Conservation (phyloP, 2,329 filamentous ascomycete genomes). For the Alternaria triticina region DNA sequence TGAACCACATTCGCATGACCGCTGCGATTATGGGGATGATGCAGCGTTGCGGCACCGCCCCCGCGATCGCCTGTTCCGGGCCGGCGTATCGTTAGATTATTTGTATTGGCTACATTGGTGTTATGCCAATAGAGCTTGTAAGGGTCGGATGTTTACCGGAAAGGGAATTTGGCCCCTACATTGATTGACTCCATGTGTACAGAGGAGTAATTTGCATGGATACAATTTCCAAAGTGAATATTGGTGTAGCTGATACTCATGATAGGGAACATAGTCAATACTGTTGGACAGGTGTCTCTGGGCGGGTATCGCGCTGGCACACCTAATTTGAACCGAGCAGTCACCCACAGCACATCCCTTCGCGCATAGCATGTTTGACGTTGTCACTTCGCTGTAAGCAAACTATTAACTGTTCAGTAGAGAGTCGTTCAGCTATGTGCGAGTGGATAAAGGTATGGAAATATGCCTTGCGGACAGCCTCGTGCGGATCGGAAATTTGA, state of each 20-base stretch:
- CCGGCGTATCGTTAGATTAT: neutral
- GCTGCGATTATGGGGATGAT: neutral
- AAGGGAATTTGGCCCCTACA: neutral
- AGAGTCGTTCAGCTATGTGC: neutral
- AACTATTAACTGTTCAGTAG: neutral
- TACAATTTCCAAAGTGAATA: neutral
- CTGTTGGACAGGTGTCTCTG: neutral
- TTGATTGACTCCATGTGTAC: neutral
- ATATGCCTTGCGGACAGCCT: constrained; percentile 16
- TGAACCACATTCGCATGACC: neutral
- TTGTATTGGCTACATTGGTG: neutral
- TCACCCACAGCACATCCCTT: neutral
- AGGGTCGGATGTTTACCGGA: neutral
- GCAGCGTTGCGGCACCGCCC: neutral
- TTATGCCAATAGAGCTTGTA: neutral
- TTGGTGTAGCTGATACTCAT: neutral
- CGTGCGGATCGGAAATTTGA: constrained; percentile 4
- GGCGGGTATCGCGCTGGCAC: neutral
- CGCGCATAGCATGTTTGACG: neutral
- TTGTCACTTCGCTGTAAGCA: neutral
- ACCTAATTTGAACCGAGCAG: neutral
- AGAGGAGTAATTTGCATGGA: neutral
- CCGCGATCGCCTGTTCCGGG: neutral
- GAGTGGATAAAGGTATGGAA: neutral
- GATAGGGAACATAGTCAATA: neutral